Conservation (phyloP, 306 rosid species). For the Acacia confusa region DNA sequence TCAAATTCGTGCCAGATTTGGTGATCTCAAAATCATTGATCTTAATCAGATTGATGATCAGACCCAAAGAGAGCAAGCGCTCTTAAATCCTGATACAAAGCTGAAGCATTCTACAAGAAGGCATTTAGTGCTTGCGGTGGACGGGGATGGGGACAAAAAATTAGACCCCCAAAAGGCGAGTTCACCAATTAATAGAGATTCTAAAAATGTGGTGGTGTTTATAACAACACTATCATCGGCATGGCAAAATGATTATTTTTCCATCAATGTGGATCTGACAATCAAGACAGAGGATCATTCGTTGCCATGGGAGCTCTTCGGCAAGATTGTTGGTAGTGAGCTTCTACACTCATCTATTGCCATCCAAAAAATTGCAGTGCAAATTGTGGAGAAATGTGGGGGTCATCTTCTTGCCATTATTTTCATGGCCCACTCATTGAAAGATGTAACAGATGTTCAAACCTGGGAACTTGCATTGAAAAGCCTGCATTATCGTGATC, state of each 20-base stretch:
- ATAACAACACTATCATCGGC: background rate
- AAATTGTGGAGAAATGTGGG: background rate
- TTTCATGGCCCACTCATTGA: background rate
- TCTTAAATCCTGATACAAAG: no score
- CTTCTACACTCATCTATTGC: background rate
- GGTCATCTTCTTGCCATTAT: background rate
- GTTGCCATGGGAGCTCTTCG: constrained; percentile 4
- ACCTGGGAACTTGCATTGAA: background rate
- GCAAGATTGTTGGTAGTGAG: background rate
- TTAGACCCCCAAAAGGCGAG: background rate
- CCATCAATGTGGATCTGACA: background rate
- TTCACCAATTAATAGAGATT: background rate
- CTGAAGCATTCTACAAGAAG: background rate
- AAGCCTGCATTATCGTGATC: background rate
- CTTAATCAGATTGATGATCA: no score
- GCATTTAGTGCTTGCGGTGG: background rate
- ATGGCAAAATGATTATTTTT: background rate
- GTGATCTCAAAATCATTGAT: no score
- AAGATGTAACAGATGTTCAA: background rate
- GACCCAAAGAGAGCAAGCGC: no score
- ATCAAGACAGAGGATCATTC: constrained; percentile 8
- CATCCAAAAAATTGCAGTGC: background rate
- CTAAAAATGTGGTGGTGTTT: background rate
- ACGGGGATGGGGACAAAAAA: background rate
- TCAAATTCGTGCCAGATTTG: no score